A percentile compares a stretch with the other conserved stretches of the same genome.
phyloP scores from a whole-genome alignment of 208 protist genomes.

The Trichomonas gallinae region DNA sequence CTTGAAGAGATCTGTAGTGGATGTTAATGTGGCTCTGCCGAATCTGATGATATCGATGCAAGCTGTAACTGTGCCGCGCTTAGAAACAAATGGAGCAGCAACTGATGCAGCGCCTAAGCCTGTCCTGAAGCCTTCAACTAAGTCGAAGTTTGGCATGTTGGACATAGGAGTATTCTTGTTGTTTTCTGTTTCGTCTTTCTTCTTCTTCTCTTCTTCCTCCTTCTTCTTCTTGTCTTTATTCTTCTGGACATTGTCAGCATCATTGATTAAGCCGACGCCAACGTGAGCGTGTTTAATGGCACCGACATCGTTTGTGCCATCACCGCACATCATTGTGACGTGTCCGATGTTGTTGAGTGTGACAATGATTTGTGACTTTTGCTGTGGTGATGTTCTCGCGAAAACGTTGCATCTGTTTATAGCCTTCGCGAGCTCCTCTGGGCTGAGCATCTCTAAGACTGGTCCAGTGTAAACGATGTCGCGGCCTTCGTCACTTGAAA shows the following conservation, averaged over 20 bases:
- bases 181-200: slow-evolving; percentile 51
- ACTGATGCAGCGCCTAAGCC: slow-evolving; percentile 7
- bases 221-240: background rate
- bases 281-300: slow-evolving; percentile 96
- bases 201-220: background rate
- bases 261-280: slow-evolving; percentile 71
- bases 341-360: slow-evolving; percentile 36
- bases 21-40: background rate
- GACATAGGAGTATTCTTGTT: slow-evolving; percentile 82
- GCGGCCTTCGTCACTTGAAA: background rate
- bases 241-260: background rate
- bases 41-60: background rate
- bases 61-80: background rate
- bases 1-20: background rate
- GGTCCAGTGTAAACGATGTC: background rate
- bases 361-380: slow-evolving; percentile 30
- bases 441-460: background rate
- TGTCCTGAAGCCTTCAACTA: background rate
- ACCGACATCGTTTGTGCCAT: slow-evolving; percentile 90
- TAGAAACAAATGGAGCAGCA: slow-evolving; percentile 8
- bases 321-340: slow-evolving; percentile 66
- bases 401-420: slow-evolving; percentile 23
- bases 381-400: slow-evolving; percentile 35
- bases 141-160: background rate
- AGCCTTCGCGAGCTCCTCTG: background rate